A percentile compares a stretch with the other conserved stretches of the same genome.
Evolutionary conservation across 352 stramenopile species (phyloP).

Genomic region (Halophytophthora polymorphica): DNA sequence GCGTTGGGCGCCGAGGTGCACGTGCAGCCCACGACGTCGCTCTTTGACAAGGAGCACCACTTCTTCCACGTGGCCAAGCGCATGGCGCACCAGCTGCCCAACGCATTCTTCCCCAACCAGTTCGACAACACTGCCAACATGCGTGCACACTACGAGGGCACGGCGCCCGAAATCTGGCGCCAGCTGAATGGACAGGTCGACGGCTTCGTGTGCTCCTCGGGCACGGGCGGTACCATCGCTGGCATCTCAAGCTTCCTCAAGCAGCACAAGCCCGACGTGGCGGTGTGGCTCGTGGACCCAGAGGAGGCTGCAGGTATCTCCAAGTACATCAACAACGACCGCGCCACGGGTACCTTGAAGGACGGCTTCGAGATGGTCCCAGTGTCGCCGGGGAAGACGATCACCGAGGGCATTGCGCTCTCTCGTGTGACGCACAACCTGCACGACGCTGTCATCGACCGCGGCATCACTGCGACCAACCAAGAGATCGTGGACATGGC

Average conservation of each 20-base stretch:
- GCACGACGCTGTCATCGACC: constrained; percentile 85
- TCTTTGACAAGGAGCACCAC: constrained; percentile 66
- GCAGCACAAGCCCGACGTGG: constrained; percentile 53
- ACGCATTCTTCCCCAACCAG: constrained; percentile 60
- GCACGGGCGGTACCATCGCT: constrained; percentile 92
- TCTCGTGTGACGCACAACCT: constrained; percentile 92
- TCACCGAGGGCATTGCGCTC: constrained; percentile 93
- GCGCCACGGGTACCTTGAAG: constrained; percentile 68
- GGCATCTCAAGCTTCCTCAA: constrained; percentile 94
- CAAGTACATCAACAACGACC: constrained; percentile 72
- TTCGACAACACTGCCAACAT: constrained; percentile 82
- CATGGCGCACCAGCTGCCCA: constrained; percentile 30
- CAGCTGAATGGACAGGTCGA: constrained; percentile 89
- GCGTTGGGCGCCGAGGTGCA: constrained; percentile 67
- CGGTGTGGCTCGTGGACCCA: constrained; percentile 77
- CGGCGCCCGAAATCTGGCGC: constrained; percentile 87
- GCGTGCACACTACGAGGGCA: constrained; percentile 67
- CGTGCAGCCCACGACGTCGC: constrained; percentile 54
- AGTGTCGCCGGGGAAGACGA: constrained; percentile 80
- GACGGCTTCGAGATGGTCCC: constrained; percentile 88
- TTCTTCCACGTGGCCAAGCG: constrained; percentile 76
- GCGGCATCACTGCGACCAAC: constrained; percentile 90
- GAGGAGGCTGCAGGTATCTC: constrained; percentile 85
- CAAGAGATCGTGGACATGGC: constrained; percentile 94
- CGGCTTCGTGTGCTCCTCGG: constrained; percentile 87